Conservation (phyloP, 192 early-diverging fungal genomes). For the Coemansia sp. region DNA sequence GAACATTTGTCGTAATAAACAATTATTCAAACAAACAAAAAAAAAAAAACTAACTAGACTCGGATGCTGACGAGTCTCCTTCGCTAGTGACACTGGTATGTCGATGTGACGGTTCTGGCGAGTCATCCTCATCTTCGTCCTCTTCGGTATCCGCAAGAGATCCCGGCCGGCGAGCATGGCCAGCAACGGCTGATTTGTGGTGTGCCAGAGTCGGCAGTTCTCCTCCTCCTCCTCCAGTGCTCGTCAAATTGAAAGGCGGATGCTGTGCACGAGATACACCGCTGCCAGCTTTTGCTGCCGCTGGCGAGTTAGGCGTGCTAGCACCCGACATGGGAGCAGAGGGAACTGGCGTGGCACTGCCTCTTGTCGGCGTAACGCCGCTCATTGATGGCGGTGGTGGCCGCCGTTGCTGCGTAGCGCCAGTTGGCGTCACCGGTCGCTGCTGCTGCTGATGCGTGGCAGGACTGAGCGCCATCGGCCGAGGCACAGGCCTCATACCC, state of each 20-base stretch:
- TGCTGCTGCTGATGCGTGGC: constrained; percentile 16
- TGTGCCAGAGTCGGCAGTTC: not conserved
- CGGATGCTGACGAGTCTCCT: not conserved
- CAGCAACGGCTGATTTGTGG: not conserved
- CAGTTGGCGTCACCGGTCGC: constrained; percentile 7
- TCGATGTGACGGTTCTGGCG: not conserved
- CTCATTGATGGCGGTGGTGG: not conserved
- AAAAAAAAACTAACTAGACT: constrained; percentile 1
- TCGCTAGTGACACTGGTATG: not conserved
- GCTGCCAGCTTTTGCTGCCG: not conserved
- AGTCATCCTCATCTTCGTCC: not conserved
- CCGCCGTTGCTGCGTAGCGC: not conserved
- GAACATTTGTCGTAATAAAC: too few relatives aligned
- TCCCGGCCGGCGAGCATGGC: not conserved
- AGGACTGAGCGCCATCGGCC: constrained; percentile 11
- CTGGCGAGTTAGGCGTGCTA: constrained; percentile 34
- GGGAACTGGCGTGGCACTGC: constrained; percentile 11
- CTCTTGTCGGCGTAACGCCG: constrained; percentile 13
- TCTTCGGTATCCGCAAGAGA: not conserved
- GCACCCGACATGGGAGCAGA: constrained; percentile 34
- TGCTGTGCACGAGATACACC: constrained; percentile 6
- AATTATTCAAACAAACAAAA: not conserved
- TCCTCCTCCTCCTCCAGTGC: constrained; percentile 6
- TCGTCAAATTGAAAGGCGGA: not conserved
- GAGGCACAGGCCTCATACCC: constrained; percentile 4